Conservation (phyloP, 495 filamentous ascomycete species). For the Aspergillus carlsbadensis region DNA sequence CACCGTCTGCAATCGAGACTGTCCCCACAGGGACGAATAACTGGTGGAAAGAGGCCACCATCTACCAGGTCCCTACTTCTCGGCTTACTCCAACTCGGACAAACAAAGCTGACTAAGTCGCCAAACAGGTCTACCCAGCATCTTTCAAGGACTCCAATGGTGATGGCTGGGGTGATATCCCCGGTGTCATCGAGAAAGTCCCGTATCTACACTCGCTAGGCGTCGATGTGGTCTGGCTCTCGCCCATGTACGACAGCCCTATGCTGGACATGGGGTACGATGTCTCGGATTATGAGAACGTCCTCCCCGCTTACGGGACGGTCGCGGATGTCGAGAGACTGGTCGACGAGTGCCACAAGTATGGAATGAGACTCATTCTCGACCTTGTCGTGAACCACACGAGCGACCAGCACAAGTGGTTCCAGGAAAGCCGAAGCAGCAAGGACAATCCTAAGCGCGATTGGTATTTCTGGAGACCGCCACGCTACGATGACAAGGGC, state of each 20-base stretch:
- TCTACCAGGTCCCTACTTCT: constrained; percentile 22
- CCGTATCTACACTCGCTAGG: constrained; percentile 52
- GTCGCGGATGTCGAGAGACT: constrained; percentile 54
- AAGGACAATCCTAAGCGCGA: constrained; percentile 49
- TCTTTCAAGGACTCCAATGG: constrained; percentile 41
- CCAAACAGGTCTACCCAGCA: constrained; percentile 36
- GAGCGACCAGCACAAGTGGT: constrained; percentile 57
- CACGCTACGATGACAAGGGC: constrained; percentile 48
- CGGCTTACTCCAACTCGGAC: background rate
- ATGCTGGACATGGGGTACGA: constrained; percentile 56
- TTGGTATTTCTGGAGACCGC: constrained; percentile 61
- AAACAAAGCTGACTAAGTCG: background rate
- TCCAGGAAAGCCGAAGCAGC: constrained; percentile 48
- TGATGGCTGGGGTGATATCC: constrained; percentile 26
- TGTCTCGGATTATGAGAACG: constrained; percentile 58
- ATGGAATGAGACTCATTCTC: constrained; percentile 54
- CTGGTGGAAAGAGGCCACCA: constrained; percentile 43
- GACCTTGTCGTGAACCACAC: constrained; percentile 63
- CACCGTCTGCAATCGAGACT: background rate
- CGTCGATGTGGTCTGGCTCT: constrained; percentile 41
- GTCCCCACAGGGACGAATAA: constrained; percentile 10
- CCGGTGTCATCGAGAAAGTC: constrained; percentile 26
- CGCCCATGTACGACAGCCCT: constrained; percentile 49
- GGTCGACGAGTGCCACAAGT: constrained; percentile 46
- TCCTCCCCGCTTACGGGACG: constrained; percentile 54